These are phyloP conservation scores for Penicillium desertorum DNA, from an alignment of 495 filamentous ascomycete genomes.

Conservation along the genomic window DNA sequence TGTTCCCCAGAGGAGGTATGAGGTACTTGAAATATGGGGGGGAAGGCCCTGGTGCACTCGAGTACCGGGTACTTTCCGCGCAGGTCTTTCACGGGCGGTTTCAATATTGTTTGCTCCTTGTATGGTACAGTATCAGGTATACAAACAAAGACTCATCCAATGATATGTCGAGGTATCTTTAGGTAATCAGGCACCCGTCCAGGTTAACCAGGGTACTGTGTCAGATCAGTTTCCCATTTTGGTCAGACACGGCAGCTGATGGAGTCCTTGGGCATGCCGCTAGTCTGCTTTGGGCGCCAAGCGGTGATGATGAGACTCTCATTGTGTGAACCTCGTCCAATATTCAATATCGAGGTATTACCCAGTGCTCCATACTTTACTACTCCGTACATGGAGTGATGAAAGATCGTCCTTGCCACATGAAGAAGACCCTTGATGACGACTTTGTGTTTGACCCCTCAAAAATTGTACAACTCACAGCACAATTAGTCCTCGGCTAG, in stretches of 20 bases:
- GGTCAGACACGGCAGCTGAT: constrained; percentile 15
- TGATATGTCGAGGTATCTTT: background rate
- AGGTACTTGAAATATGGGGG: constrained; percentile 11
- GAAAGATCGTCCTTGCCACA: constrained; percentile 6
- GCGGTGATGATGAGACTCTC: background rate
- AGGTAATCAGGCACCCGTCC: constrained; percentile 26
- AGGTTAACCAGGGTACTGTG: constrained; percentile 7
- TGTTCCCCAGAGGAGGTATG: constrained; percentile 15
- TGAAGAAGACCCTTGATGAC: constrained; percentile 9
- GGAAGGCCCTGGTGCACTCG: background rate
- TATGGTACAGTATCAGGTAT: constrained; percentile 9
- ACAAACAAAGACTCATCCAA: constrained; percentile 2
- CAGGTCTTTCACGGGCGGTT: background rate
- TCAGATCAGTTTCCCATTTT: constrained; percentile 22
- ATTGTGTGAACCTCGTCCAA: constrained; percentile 3
- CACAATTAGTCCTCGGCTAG: background rate
- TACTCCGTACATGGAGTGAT: too few relatives aligned
- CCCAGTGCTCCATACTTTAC: too few relatives aligned
- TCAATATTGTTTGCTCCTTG: constrained; percentile 5
- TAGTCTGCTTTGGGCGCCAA: constrained; percentile 3
- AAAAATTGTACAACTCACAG: background rate
- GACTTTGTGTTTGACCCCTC: background rate
- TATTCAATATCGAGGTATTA: background rate
- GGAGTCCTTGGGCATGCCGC: constrained; percentile 5
- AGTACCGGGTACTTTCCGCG: constrained; percentile 9